These are phyloP conservation scores for Lichtheimia ornata DNA, from an alignment of 371 early-diverging fungal species.

Conservation along the genomic window DNA sequence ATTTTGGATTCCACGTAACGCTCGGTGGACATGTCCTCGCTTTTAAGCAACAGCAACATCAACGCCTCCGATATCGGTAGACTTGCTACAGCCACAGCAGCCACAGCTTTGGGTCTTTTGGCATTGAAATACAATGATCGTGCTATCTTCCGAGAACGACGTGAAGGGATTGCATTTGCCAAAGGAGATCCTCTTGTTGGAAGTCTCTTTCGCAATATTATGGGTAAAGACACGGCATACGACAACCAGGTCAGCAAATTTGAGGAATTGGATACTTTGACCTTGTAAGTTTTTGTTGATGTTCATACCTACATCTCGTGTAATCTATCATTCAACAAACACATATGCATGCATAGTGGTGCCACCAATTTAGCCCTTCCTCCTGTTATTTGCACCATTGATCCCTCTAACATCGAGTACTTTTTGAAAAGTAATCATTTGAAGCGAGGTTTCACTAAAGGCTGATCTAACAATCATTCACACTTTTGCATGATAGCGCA, in stretches of 20 bases:
- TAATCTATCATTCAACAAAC: background rate
- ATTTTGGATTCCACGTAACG: too few relatives aligned
- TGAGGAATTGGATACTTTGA: constrained; percentile 8
- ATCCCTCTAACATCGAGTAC: constrained; percentile 26
- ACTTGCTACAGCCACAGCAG: background rate
- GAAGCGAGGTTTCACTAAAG: background rate
- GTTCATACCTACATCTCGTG: background rate
- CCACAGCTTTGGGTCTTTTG: constrained; percentile 20
- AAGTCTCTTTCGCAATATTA: constrained; percentile 15
- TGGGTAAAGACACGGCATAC: constrained; percentile 15
- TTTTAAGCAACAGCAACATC: too few relatives aligned
- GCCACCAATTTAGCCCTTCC: constrained; percentile 26
- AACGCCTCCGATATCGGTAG: background rate
- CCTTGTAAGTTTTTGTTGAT: background rate
- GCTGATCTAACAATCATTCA: constrained; percentile 41
- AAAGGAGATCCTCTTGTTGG: constrained; percentile 37
- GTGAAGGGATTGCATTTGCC: constrained; percentile 19
- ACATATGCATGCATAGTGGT: constrained; percentile 15
- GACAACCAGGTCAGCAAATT: constrained; percentile 15
- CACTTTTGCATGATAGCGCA: constrained; percentile 22
- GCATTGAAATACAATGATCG: constrained; percentile 36
- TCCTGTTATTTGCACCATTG: constrained; percentile 18
- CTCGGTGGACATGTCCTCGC: too few relatives aligned
- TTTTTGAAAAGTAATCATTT: constrained; percentile 20
- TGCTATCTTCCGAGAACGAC: constrained; percentile 34